Evolutionary conservation across 83 land plant genomes (phyloP), one percentile per base, ranked within the genome.

Genomic region (Isoetes engelmannii): DNA sequence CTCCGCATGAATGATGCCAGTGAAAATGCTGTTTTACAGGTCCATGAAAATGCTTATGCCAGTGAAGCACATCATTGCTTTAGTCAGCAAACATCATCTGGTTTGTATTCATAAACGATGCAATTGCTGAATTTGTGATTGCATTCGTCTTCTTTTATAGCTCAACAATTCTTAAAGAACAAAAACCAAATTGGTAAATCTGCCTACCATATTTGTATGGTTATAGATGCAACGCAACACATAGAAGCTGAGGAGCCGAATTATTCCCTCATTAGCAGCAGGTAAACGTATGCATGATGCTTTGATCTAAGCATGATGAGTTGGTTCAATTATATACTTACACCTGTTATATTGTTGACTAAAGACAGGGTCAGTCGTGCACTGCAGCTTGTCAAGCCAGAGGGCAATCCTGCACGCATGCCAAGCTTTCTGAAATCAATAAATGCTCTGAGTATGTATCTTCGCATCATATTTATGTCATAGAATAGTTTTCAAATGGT

Each of bases 1-100:
- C 37, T 28, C 37, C 2, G 2, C 2, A 28, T 28, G 37, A 28
- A 28, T 28, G 37, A 28, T 28, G 37, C 37, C 37, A 28, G 37
- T n/a, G n/a, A n/a, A n/a, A n/a, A 67, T 43, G 58, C 4, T 44
- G n/a, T 10, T 49, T 73, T 70, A 70, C 85, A 92, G 94, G 87
- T 92, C 54, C 97, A 92, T 81, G 97, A 89, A 82, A 89, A 92
- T 89, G 95, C 97, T 51, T 89, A 92, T 79, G 74, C 79, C 6
- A 92, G 95, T 74, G 87, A 87, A 18, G 77, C 80, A 57, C 97
- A 92, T 74, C 95, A 92, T 62, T 92, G 97, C 74, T 92, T 82
- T 45, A 41, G 75, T 61, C 72, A 82, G 51, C 67, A 72, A 69
- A 86, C 84, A 71, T 72, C 83, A 61, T 74, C 86, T 72, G 90